Evolutionary conservation across 352 stramenopile genomes (phyloP), one percentile per base, ranked within the genome.

Genomic region (Globisporangium radiosum): DNA sequence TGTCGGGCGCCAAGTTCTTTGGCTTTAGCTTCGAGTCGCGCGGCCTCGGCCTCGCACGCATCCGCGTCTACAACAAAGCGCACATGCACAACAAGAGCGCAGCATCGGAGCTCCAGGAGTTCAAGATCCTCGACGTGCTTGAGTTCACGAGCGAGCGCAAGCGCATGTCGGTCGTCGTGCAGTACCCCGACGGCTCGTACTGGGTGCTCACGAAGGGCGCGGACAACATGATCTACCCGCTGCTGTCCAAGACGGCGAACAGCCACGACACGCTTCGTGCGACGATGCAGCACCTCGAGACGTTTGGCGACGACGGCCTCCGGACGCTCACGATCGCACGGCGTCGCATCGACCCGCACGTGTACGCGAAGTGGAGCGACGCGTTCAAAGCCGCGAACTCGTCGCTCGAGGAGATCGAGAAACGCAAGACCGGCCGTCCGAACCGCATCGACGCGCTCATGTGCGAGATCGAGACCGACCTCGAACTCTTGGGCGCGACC

Each of bases 121-220:
- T 85, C 60, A 75, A 87, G 55, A 77, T 92, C n/a, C 59, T 93
- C 25, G 87, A 91, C 63, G 75, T 93, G 33, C 87, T 87, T 56
- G 83, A 93, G 70, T 93, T 93, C 68, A 91, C 87, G 57, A 97
- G 88, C 47, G 81, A 96, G 33, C 76, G 97, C n/a, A 99, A 99
- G 69, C 78, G 97, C 53, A 99, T 99, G 96, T 98, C 92, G 11
- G 88, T 99, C 17, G 71, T 99, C 25, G 79, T 79, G 17, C 76
- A 95, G 54, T 85, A 83, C 55, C 78, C 78, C 25, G 83, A 90
- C 33, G 74, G 78, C 15, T 73, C 87, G 56, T 82, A 77, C 43
- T 87, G 73, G 73, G 64, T 91, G 40, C 62, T 92, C 43, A 88
- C 74, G 36, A 96, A 98, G 74, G 94, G 94, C 6, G 94, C 94